A percentile compares a stretch with the other conserved stretches of the same genome.
Conservation (phyloP, 148 eudicot species). For the Selenicereus undatus region DNA sequence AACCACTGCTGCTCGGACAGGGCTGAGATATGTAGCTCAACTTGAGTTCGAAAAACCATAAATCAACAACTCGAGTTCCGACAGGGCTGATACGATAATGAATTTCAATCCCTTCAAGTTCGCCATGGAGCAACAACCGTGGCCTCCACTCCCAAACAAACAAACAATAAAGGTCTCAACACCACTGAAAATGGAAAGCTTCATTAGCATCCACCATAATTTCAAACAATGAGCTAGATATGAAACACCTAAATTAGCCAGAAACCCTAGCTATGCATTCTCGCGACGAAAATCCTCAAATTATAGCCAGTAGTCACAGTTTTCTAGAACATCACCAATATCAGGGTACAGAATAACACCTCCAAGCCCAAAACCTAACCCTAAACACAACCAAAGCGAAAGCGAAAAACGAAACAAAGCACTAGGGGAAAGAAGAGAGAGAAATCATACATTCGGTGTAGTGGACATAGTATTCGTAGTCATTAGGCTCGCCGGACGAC, state of each 20-base stretch:
- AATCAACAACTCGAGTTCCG: not conserved
- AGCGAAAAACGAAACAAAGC: not conserved
- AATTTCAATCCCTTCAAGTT: not conserved
- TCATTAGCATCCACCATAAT: not conserved
- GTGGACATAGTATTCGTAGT: constrained; percentile 93
- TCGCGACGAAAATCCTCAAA: not conserved
- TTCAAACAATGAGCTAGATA: not conserved
- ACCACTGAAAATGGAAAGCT: not conserved
- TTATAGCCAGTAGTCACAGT: not conserved
- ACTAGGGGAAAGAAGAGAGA: not conserved
- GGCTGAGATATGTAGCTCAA: not conserved
- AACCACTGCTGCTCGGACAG: not conserved
- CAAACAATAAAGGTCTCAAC: not conserved
- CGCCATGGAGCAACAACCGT: not conserved
- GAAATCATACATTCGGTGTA: constrained; percentile 76
- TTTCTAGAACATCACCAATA: not conserved
- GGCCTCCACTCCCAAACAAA: not conserved
- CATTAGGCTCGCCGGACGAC: constrained; percentile 38
- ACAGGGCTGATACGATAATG: not conserved
- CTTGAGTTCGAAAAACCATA: not conserved
- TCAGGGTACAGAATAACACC: not conserved
- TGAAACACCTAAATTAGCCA: not conserved
- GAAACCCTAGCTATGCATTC: not conserved
- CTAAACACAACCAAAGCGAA: not conserved
- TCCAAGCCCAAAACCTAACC: constrained; percentile 6